phyloP scores from a whole-genome alignment of 2,329 filamentous ascomycete species.

The Fusarium equiseti region DNA sequence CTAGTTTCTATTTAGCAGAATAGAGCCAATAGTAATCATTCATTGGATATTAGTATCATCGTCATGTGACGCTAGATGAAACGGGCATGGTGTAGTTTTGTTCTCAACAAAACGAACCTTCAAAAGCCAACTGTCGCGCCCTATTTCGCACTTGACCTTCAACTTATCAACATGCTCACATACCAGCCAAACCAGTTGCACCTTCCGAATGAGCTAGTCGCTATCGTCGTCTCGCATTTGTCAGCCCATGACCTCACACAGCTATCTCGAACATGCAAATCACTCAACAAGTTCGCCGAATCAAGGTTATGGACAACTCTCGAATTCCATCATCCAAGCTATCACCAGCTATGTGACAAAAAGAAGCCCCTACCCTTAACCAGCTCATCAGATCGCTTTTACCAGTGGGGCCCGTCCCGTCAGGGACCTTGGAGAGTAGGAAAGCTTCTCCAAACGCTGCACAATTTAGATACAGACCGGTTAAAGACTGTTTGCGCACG shows the following conservation, averaged over 20 bases:
- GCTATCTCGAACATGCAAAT: neutral
- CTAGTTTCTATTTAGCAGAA: neutral
- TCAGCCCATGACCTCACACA: neutral
- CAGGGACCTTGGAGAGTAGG: neutral
- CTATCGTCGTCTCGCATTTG: neutral
- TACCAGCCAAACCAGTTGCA: neutral
- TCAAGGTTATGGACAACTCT: neutral
- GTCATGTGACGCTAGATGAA: neutral
- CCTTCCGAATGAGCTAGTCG: slow-evolving; percentile 1
- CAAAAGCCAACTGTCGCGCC: neutral
- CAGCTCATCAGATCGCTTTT: neutral
- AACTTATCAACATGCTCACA: neutral
- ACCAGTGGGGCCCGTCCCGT: neutral
- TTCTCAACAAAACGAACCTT: neutral
- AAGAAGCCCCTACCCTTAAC: neutral
- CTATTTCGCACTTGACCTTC: neutral
- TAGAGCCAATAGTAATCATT: neutral
- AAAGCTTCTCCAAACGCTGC: neutral
- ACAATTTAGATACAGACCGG: neutral
- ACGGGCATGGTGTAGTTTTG: neutral
- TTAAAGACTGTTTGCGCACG: neutral
- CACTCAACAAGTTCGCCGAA: neutral
- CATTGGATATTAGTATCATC: too few relatives aligned
- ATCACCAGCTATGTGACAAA: neutral
- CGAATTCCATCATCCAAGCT: neutral